These are phyloP conservation scores for Populus simonii DNA, from an alignment of 345 rosid genomes.

Conservation along the genomic window DNA sequence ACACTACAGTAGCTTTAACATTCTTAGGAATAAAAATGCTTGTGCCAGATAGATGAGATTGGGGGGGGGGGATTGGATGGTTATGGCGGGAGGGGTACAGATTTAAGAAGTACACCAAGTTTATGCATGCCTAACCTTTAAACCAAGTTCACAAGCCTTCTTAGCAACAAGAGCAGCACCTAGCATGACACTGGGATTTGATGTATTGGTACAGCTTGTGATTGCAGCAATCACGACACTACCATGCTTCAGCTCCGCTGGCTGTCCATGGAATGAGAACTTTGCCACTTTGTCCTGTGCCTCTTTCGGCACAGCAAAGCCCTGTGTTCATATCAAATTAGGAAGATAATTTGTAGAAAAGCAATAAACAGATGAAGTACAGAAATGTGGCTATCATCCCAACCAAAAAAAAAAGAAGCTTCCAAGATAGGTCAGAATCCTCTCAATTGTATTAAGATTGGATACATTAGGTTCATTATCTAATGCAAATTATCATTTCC, in stretches of 20 bases:
- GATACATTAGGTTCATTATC: background rate
- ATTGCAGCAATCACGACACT: slow-evolving; percentile 99
- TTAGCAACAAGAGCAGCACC: slow-evolving; percentile 99
- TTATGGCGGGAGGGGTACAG: background rate
- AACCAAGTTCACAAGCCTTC: slow-evolving; percentile 90
- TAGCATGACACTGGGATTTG: slow-evolving; percentile 98
- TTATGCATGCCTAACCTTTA: slow-evolving; percentile 52
- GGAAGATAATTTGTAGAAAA: slow-evolving; percentile 7
- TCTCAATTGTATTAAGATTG: background rate
- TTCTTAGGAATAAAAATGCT: background rate
- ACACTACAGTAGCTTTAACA: background rate
- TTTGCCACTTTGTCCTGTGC: slow-evolving; percentile 65
- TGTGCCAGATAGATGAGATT: too few relatives aligned
- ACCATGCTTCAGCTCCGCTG: slow-evolving; percentile 93
- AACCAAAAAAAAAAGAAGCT: background rate
- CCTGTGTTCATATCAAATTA: slow-evolving; percentile 42
- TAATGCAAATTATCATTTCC: background rate
- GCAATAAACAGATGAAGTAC: background rate
- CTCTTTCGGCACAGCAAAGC: slow-evolving; percentile 92
- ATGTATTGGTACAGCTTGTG: slow-evolving; percentile 97
- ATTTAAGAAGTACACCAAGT: background rate
- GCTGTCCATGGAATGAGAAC: slow-evolving; percentile 79
- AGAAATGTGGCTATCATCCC: background rate
- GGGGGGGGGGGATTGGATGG: too few relatives aligned
- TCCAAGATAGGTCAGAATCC: background rate